A percentile compares a stretch with the other conserved stretches of the same genome.
Evolutionary conservation across 225 moss, liverwort and hornwort genomes (phyloP).

Genomic region (Sphagnum tenellum): DNA sequence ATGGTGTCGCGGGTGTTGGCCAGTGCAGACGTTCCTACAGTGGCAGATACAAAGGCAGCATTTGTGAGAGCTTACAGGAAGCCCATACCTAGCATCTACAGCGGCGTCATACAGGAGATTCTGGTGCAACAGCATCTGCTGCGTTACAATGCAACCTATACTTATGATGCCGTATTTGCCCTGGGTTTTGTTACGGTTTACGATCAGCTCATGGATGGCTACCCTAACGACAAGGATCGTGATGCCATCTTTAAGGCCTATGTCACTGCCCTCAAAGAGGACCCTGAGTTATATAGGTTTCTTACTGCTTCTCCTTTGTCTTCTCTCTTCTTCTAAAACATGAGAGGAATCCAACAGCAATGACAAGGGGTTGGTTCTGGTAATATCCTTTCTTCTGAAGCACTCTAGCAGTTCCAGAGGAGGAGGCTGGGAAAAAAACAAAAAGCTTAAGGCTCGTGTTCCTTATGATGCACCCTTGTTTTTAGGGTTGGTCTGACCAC

Average conservation of each 20-base stretch:
- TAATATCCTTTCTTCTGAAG: too few relatives aligned
- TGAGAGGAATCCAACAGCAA: too few relatives aligned
- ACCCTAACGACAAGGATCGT: constrained; percentile 52
- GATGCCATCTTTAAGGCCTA: constrained; percentile 87
- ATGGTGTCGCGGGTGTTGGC: constrained; percentile 23
- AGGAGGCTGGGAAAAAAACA: too few relatives aligned
- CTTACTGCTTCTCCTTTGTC: neutral
- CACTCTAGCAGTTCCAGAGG: too few relatives aligned
- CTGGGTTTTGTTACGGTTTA: constrained; percentile 86
- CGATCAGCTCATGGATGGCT: constrained; percentile 95
- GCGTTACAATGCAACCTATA: constrained; percentile 93
- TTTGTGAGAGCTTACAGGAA: constrained; percentile 62
- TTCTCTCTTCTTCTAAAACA: neutral
- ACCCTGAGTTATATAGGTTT: constrained; percentile 70
- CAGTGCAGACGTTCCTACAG: constrained; percentile 70
- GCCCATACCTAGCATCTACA: constrained; percentile 96
- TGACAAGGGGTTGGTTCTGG: too few relatives aligned
- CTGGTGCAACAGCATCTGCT: constrained; percentile 92
- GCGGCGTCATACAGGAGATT: constrained; percentile 86
- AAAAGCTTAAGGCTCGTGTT: too few relatives aligned
- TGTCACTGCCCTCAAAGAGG: constrained; percentile 69
- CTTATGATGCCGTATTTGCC: constrained; percentile 75
- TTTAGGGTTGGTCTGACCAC: too few relatives aligned
- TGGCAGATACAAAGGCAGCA: constrained; percentile 64
- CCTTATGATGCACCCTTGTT: too few relatives aligned